Conservation (phyloP, 1,284 basidiomycete species). For the Sphaerobolus stellatus region DNA sequence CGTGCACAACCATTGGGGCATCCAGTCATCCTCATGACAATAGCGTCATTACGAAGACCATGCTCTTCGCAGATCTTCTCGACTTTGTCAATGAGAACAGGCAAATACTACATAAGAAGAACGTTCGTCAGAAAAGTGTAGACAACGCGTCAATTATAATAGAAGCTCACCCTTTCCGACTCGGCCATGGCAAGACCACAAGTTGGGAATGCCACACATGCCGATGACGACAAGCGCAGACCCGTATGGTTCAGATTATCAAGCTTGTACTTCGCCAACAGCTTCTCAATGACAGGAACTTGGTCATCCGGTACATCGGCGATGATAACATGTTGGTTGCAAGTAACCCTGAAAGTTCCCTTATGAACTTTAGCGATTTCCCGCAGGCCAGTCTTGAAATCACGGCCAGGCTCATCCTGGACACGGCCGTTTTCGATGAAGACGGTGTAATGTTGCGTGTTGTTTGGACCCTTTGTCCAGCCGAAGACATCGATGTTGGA, state of each 20-base stretch:
- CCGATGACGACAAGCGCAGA: constrained; percentile 82
- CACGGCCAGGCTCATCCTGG: constrained; percentile 85
- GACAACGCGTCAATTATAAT: constrained; percentile 2
- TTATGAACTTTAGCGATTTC: constrained; percentile 95
- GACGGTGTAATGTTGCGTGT: constrained; percentile 88
- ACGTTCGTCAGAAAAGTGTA: constrained; percentile 10
- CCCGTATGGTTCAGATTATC: constrained; percentile 85
- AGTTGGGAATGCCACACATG: constrained; percentile 98
- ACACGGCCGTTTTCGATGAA: constrained; percentile 99
- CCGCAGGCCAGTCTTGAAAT: constrained; percentile 91
- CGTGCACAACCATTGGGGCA: constrained; percentile 94
- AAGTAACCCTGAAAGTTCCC: constrained; percentile 88
- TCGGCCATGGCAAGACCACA: constrained; percentile 96
- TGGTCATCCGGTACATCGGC: constrained; percentile 80
- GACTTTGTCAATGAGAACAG: constrained; percentile 91
- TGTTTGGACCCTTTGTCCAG: constrained; percentile 87
- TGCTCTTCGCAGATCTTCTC: constrained; percentile 94
- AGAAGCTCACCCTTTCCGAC: constrained; percentile 70
- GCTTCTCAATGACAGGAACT: constrained; percentile 72
- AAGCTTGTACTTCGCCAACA: constrained; percentile 86
- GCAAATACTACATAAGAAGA: constrained; percentile 69
- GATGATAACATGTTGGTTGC: constrained; percentile 94
- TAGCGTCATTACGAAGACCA: constrained; percentile 89
- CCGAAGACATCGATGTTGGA: constrained; percentile 94
- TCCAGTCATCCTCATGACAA: constrained; percentile 98